Percentiles rank a stretch among this genome's conserved stretches.
Evolutionary conservation across 306 rosid genomes (phyloP).

Genomic region (Coriaria nepalensis): DNA sequence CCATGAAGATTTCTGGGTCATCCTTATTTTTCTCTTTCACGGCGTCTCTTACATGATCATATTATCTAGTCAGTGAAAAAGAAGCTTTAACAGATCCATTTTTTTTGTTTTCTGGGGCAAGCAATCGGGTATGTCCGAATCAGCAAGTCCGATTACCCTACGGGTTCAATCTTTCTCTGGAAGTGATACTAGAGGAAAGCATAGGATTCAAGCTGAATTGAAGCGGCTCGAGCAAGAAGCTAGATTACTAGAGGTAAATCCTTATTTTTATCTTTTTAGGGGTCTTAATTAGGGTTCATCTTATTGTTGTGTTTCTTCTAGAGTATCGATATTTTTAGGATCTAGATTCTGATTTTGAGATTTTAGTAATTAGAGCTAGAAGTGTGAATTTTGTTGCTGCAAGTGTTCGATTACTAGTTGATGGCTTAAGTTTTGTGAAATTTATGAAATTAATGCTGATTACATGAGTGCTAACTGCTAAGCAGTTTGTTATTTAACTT

Average conservation of each 20-base stretch:
- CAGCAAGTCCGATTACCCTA: slow-evolving; percentile 39
- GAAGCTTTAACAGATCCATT: slow-evolving; percentile 10
- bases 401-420: too few species aligned
- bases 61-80: slow-evolving; percentile 8
- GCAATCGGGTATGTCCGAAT: slow-evolving; percentile 60
- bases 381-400: slow-evolving; percentile 3
- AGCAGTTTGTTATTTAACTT: too few species aligned
- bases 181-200: slow-evolving; percentile 82
- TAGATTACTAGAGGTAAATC: slow-evolving; percentile 70
- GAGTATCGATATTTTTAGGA: background rate
- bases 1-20: slow-evolving; percentile 42
- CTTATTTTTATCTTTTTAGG: slow-evolving; percentile 3
- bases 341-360: background rate
- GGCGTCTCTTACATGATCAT: slow-evolving; percentile 24
- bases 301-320: slow-evolving; percentile 1
- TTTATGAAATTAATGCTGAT: too few species aligned
- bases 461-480: too few species aligned
- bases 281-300: slow-evolving; percentile 10
- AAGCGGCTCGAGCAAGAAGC: slow-evolving; percentile 88
- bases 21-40: slow-evolving; percentile 19
- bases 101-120: slow-evolving; percentile 10
- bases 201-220: slow-evolving; percentile 78
- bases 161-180: slow-evolving; percentile 60
- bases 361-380: background rate
- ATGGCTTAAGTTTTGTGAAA: too few species aligned